These are phyloP conservation scores for Paracorniculantispora psalliotae DNA, from an alignment of 2,329 filamentous ascomycete species.

Conservation along the genomic window DNA sequence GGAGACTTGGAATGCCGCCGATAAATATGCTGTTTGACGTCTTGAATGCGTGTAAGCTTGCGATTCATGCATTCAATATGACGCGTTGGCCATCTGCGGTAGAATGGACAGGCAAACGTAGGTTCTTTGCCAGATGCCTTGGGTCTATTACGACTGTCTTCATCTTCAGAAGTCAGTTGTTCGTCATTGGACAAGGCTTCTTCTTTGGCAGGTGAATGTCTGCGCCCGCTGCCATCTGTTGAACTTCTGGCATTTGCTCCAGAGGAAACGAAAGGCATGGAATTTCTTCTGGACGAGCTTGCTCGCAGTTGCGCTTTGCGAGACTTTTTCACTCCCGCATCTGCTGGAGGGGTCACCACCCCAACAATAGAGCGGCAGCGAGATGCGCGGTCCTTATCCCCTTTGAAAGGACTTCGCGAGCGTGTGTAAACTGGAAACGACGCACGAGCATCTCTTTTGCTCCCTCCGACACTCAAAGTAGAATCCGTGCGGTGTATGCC, in stretches of 20 bases:
- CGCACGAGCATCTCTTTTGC: neutral
- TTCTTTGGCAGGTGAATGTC: neutral
- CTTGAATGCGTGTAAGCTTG: constrained; percentile 17
- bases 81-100: constrained; percentile 13
- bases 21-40: constrained; percentile 20
- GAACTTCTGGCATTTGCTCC: neutral
- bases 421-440: neutral
- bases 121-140: neutral
- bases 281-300: neutral
- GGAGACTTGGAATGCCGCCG: constrained; percentile 13
- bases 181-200: constrained; percentile 1
- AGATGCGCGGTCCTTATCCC: neutral
- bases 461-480: neutral
- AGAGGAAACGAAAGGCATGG: neutral
- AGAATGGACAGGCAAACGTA: constrained; percentile 18
- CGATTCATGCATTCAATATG: constrained; percentile 16
- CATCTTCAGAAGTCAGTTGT: constrained; percentile 1
- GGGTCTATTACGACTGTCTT: constrained; percentile 8
- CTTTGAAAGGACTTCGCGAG: constrained; percentile 1
- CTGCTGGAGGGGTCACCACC: neutral
- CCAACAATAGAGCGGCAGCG: constrained; percentile 3
- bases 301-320: neutral
- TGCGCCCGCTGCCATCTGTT: neutral
- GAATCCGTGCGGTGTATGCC: neutral
- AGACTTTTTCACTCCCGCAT: neutral